Evolutionary conservation across 495 filamentous ascomycete species (phyloP).

Genomic region (Lichina pygmaea): DNA sequence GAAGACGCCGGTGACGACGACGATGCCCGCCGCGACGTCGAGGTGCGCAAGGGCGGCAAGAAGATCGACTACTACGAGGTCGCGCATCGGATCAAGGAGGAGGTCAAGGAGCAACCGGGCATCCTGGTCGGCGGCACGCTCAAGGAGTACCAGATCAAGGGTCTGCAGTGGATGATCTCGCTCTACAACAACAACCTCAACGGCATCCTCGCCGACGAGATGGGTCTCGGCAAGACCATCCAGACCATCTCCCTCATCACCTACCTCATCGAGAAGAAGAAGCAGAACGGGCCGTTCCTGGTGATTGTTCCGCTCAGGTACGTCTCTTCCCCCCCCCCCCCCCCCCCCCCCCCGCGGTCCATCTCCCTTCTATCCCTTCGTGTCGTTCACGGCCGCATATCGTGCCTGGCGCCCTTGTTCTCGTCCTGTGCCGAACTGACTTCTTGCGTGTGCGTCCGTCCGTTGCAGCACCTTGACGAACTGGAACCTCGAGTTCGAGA

Average conservation of each 20-base stretch:
- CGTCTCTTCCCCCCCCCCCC: neutral
- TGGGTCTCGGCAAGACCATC: slow-evolving; percentile 98
- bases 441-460: too few relatives aligned
- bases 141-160: slow-evolving; percentile 96
- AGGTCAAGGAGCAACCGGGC: slow-evolving; percentile 49
- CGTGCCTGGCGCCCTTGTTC: too few relatives aligned
- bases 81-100: slow-evolving; percentile 83
- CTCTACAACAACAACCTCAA: slow-evolving; percentile 99
- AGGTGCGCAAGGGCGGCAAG: slow-evolving; percentile 32
- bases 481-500: slow-evolving; percentile 96
- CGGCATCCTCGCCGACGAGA: slow-evolving; percentile 93
- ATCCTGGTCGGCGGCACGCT: slow-evolving; percentile 77
- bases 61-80: slow-evolving; percentile 97
- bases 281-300: slow-evolving; percentile 76
- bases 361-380: neutral
- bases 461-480: slow-evolving; percentile 70
- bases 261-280: slow-evolving; percentile 85
- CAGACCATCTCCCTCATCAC: slow-evolving; percentile 96
- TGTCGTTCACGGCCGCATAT: neutral
- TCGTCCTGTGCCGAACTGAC: neutral
- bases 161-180: slow-evolving; percentile 97
- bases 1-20: slow-evolving; percentile 39
- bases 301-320: slow-evolving; percentile 66
- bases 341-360: neutral
- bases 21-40: slow-evolving; percentile 38